Evolutionary conservation across 1,139 yeast species (phyloP).

Genomic region (Blastobotrys aristatus): DNA sequence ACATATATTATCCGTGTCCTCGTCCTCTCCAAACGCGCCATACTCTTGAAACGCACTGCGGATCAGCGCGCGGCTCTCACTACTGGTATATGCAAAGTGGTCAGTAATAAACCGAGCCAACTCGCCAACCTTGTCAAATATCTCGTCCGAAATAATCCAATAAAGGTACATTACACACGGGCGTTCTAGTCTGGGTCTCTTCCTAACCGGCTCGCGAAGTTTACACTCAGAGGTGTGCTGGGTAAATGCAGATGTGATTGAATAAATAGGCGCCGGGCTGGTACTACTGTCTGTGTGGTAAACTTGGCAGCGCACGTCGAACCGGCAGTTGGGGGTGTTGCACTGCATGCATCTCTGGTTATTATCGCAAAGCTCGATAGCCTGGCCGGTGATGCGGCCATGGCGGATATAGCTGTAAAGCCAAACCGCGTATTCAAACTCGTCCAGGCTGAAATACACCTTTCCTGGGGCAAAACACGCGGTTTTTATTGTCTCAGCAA

Average conservation of each 20-base stretch:
- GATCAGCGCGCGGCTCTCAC: background rate
- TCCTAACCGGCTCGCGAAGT: background rate
- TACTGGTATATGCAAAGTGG: background rate
- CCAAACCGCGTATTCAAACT: conserved; percentile 10
- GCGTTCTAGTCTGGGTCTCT: background rate
- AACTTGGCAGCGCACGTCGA: no score
- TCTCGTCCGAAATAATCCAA: background rate
- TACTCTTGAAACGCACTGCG: background rate
- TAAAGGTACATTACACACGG: background rate
- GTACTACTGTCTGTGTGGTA: no score
- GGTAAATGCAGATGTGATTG: background rate
- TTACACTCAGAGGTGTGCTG: background rate
- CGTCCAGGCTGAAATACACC: conserved; percentile 1
- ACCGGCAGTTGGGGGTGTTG: no score
- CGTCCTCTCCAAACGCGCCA: conserved; percentile 1
- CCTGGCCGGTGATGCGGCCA: no score
- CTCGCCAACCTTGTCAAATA: background rate
- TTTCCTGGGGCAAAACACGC: background rate
- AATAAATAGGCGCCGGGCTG: background rate
- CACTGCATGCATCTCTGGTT: no score
- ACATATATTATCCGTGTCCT: conserved; percentile 2
- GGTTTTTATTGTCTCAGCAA: no score
- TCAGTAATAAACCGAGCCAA: background rate
- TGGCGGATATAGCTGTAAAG: background rate
- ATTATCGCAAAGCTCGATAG: no score